Percentiles rank a stretch among this genome's conserved stretches.
These are phyloP conservation scores for Leccinum solheimii DNA, from an alignment of 1,284 basidiomycete genomes.

Conservation along the genomic window DNA sequence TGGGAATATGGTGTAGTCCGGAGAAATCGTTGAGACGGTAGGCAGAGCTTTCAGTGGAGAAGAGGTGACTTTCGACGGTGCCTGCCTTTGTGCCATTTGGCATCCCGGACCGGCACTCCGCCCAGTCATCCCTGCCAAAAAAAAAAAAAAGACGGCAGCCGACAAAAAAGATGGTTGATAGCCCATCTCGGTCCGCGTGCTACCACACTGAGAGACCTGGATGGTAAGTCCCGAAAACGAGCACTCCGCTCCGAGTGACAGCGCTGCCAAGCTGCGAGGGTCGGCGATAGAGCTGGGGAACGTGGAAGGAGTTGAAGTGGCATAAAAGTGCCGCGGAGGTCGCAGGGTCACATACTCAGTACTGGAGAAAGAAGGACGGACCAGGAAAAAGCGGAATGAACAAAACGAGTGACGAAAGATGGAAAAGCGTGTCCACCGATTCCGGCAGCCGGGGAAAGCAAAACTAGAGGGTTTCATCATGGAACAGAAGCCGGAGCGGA, in stretches of 20 bases:
- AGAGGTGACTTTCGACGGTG: neutral
- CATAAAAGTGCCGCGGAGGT: neutral
- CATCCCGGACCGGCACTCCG: neutral
- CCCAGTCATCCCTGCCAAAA: neutral
- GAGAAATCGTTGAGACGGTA: neutral
- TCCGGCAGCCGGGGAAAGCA: neutral
- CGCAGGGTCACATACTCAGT: neutral
- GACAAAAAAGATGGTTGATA: neutral
- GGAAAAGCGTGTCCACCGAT: neutral
- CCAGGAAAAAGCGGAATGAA: neutral
- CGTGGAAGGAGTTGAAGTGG: neutral
- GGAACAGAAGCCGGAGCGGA: no score
- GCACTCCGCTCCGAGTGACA: neutral
- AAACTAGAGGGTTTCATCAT: neutral
- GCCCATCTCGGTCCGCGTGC: neutral
- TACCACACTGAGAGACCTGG: neutral
- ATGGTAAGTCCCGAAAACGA: neutral
- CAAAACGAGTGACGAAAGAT: neutral
- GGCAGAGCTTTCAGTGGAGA: neutral
- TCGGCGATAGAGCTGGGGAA: neutral
- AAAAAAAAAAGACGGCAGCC: neutral
- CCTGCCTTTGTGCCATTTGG: neutral
- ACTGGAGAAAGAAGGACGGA: neutral
- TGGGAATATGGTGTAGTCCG: neutral
- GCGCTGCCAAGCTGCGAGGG: neutral